Conservation (phyloP, 345 rosid species). For the Eucalyptus marginata region DNA sequence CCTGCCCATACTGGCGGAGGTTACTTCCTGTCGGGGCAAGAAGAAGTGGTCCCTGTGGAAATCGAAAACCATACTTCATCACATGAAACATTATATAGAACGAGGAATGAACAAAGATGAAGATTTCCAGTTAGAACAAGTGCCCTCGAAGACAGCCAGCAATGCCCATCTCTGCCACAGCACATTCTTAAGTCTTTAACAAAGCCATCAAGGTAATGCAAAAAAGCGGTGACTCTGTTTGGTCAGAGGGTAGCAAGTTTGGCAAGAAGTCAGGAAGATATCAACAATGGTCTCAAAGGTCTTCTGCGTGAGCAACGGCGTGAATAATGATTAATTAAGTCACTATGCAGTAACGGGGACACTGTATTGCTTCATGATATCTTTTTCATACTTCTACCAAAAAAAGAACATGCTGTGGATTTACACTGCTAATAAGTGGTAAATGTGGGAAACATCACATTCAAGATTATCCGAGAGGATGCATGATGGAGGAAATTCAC, state of each 20-base stretch:
- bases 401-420: not conserved
- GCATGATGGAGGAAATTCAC: not conserved
- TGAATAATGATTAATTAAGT: not conserved
- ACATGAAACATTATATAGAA: not conserved
- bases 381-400: not conserved
- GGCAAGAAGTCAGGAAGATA: not conserved
- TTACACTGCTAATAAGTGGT: not conserved
- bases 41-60: slow-evolving; percentile 83
- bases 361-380: not conserved
- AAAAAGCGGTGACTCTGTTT: not conserved
- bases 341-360: not conserved
- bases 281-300: not conserved
- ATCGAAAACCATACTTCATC: not conserved
- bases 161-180: not conserved
- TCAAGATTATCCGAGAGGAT: not conserved
- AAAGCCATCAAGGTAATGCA: not conserved
- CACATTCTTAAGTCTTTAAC: not conserved
- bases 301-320: not conserved
- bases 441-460: not conserved
- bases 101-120: not conserved
- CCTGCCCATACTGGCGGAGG: slow-evolving; percentile 56
- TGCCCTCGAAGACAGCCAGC: not conserved
- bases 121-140: not conserved
- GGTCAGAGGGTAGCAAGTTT: not conserved
- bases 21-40: slow-evolving; percentile 98